phyloP scores from a whole-genome alignment of 371 early-diverging fungal genomes.

The Apophysomyces ossiformis region DNA sequence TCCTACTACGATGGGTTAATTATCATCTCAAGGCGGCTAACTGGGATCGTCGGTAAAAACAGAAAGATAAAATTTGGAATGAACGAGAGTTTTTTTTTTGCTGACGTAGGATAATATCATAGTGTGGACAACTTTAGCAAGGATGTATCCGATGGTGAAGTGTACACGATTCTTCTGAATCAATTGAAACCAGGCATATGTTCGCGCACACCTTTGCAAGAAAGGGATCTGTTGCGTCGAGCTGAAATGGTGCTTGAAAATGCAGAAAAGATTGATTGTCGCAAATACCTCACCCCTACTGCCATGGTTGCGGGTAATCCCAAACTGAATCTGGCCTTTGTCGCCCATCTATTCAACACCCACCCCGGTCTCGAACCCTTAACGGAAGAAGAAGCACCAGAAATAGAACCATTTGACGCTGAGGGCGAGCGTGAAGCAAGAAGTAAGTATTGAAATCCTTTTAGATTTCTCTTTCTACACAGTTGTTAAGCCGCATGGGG shows the following conservation, averaged over 20 bases:
- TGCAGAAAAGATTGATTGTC: constrained; percentile 87
- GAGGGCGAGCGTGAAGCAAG: constrained; percentile 92
- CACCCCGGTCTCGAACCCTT: constrained; percentile 88
- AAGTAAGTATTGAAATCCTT: constrained; percentile 27
- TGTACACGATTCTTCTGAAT: constrained; percentile 86
- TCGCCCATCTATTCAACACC: constrained; percentile 90
- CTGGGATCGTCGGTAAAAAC: constrained; percentile 65
- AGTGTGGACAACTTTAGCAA: constrained; percentile 82
- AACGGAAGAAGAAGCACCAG: constrained; percentile 79
- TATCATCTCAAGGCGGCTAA: constrained; percentile 92
- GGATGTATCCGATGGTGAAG: constrained; percentile 91
- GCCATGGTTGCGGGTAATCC: constrained; percentile 89
- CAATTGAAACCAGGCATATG: constrained; percentile 84
- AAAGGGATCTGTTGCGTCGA: constrained; percentile 69
- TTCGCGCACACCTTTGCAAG: constrained; percentile 77
- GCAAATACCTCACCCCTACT: constrained; percentile 89
- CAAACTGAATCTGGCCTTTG: constrained; percentile 92
- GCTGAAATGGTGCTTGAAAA: constrained; percentile 86
- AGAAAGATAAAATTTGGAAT: neutral
- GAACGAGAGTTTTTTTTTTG: neutral
- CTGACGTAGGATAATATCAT: constrained; percentile 1
- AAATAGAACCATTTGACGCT: constrained; percentile 82
- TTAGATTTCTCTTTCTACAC: neutral
- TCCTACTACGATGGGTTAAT: constrained; percentile 94
- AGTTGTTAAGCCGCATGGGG: too few species aligned